These are phyloP conservation scores for Neopestalotiopsis clavispora DNA, from an alignment of 2,329 filamentous ascomycete species.

Conservation along the genomic window DNA sequence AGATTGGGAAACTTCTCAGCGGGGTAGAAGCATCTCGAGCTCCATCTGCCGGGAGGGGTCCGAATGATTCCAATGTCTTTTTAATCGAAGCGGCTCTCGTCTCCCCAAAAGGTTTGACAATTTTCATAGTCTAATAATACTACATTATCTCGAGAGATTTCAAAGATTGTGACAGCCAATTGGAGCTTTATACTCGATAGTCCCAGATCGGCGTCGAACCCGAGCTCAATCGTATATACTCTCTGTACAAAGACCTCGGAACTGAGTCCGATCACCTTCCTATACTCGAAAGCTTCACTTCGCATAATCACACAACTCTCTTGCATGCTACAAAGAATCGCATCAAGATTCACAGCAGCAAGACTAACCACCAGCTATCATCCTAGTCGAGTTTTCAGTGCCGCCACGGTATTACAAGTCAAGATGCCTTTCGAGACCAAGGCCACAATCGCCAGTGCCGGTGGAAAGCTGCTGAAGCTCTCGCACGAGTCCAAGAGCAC, in stretches of 20 bases:
- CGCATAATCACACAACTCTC: background rate
- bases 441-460: constrained; percentile 88
- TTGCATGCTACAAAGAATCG: background rate
- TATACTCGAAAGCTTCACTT: background rate
- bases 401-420: background rate
- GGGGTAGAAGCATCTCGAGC: background rate
- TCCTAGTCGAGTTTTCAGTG: background rate
- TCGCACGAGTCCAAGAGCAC: constrained; percentile 81
- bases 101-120: background rate
- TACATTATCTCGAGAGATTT: background rate
- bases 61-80: background rate
- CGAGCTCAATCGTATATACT: background rate
- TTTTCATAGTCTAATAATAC: constrained; percentile 2
- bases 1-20: constrained; percentile 9
- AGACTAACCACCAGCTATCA: background rate
- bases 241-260: background rate
- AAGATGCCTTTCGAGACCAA: constrained; percentile 87
- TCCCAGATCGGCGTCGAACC: background rate
- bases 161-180: background rate
- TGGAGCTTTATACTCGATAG: background rate
- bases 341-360: background rate
- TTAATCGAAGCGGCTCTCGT: background rate
- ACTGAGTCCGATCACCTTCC: background rate
- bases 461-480: constrained; percentile 93
- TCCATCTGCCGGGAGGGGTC: constrained; percentile 15